Percentiles rank a stretch among this genome's conserved stretches.
phyloP scores from a whole-genome alignment of 2,329 filamentous ascomycete genomes.

The Aplosporella prunicola region DNA sequence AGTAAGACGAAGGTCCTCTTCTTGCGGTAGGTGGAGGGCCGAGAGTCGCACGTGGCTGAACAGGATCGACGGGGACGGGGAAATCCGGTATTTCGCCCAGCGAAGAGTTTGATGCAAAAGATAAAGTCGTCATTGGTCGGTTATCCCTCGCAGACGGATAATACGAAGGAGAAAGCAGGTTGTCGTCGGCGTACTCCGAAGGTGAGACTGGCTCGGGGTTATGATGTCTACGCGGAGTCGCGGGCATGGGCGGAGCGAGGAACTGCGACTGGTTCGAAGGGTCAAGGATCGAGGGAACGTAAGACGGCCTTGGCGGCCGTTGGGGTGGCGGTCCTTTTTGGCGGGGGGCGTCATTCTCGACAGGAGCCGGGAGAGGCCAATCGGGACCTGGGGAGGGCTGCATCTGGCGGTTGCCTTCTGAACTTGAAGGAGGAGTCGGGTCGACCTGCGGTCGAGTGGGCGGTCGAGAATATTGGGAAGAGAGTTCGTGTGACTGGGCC shows the following conservation, averaged over 20 bases:
- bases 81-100: slow-evolving; percentile 34
- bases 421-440: slow-evolving; percentile 14
- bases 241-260: slow-evolving; percentile 14
- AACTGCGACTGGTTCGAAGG: slow-evolving; percentile 21
- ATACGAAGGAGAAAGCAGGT: slow-evolving; percentile 23
- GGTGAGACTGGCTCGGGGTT: slow-evolving; percentile 14
- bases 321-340: slow-evolving; percentile 31
- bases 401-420: slow-evolving; percentile 12
- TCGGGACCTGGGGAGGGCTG: slow-evolving; percentile 29
- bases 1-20: slow-evolving; percentile 40
- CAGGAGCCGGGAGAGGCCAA: slow-evolving; percentile 37
- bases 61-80: slow-evolving; percentile 25
- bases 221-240: slow-evolving; percentile 11
- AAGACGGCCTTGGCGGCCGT: slow-evolving; percentile 32
- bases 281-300: slow-evolving; percentile 29
- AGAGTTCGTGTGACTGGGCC: too few species aligned
- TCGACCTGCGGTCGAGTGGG: slow-evolving; percentile 13
- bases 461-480: too few species aligned
- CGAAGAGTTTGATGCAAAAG: slow-evolving; percentile 32
- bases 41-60: slow-evolving; percentile 33
- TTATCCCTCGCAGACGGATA: slow-evolving; percentile 16
- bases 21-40: slow-evolving; percentile 41
- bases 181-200: slow-evolving; percentile 24
- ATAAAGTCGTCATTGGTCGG: slow-evolving; percentile 29
- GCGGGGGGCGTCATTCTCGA: slow-evolving; percentile 21